A percentile compares a stretch with the other conserved stretches of the same genome.
These are phyloP conservation scores for Leishmania amazonensis DNA, from an alignment of 208 protist genomes.

Conservation along the genomic window DNA sequence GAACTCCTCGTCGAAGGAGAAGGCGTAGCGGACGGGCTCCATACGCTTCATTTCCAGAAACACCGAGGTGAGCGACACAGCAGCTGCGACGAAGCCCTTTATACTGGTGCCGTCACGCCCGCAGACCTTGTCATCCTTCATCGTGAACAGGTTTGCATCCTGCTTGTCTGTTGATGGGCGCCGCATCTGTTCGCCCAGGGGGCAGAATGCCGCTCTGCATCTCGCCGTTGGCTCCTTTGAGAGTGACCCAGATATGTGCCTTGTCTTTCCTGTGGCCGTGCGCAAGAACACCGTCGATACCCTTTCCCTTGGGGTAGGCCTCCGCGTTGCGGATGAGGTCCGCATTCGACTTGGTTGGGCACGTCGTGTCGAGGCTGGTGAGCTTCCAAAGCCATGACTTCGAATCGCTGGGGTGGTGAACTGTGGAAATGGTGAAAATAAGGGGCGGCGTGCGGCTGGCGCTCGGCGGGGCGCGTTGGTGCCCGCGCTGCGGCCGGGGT, in stretches of 20 bases:
- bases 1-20: slow-evolving; percentile 50
- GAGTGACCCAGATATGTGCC: slow-evolving; percentile 45
- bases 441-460: background rate
- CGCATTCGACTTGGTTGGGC: slow-evolving; percentile 45
- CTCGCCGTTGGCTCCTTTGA: slow-evolving; percentile 34
- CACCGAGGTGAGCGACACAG: slow-evolving; percentile 34
- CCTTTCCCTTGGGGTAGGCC: slow-evolving; percentile 24
- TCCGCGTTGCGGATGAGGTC: slow-evolving; percentile 41
- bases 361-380: slow-evolving; percentile 47
- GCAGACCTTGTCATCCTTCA: slow-evolving; percentile 50
- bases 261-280: slow-evolving; percentile 35
- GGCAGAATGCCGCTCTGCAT: slow-evolving; percentile 52
- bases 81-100: slow-evolving; percentile 59
- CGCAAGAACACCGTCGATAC: slow-evolving; percentile 26
- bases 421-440: too few species aligned
- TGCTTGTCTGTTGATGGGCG: slow-evolving; percentile 53
- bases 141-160: slow-evolving; percentile 52
- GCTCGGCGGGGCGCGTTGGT: background rate
- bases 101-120: slow-evolving; percentile 50
- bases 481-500: too few species aligned
- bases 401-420: background rate
- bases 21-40: slow-evolving; percentile 52
- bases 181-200: slow-evolving; percentile 57
- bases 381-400: slow-evolving; percentile 48
- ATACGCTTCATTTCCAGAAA: slow-evolving; percentile 39